Conservation (phyloP, 441 rosid genomes). For the Croton setiger region DNA sequence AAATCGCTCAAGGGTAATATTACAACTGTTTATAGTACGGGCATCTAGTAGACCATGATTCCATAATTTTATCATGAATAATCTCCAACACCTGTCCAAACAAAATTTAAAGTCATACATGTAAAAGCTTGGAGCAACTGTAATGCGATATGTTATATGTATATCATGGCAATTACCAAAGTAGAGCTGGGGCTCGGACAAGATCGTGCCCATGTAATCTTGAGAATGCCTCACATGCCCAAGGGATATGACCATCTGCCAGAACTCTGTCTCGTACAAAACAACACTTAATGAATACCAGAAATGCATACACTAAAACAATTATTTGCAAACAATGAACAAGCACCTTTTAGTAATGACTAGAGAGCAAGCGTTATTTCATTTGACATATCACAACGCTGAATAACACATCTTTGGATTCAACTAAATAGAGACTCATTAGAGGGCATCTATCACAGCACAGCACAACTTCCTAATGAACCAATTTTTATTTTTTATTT, state of each 20-base stretch:
- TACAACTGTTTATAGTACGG: conserved; percentile 84
- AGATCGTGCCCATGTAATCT: conserved; percentile 70
- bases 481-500: too few relatives aligned
- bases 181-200: conserved; percentile 57
- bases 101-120: neutral
- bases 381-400: neutral
- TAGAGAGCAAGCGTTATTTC: neutral
- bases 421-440: neutral
- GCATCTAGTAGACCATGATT: conserved; percentile 99
- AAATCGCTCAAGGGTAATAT: conserved; percentile 52
- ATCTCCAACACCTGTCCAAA: conserved; percentile 87
- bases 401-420: too few relatives aligned
- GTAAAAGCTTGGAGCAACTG: neutral
- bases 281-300: neutral
- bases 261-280: conserved; percentile 56
- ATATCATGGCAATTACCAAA: conserved; percentile 45
- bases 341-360: neutral
- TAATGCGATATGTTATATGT: neutral
- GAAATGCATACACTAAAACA: neutral
- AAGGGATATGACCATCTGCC: conserved; percentile 97
- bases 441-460: neutral
- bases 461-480: neutral
- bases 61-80: conserved; percentile 93
- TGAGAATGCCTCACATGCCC: conserved; percentile 98
- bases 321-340: neutral